Conservation (phyloP, 2,329 filamentous ascomycete species). For the Fusarium sp. region DNA sequence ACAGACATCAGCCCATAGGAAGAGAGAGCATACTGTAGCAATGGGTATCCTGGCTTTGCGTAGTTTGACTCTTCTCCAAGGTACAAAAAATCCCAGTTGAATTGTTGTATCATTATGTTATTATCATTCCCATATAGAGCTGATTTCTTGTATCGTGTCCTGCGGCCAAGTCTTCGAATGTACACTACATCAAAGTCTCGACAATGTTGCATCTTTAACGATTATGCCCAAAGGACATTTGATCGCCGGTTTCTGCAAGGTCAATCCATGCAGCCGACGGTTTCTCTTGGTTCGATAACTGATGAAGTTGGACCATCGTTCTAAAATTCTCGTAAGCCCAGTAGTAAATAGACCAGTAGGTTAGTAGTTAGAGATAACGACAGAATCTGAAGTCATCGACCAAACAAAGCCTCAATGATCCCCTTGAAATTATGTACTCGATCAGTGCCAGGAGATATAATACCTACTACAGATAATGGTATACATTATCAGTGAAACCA, state of each 20-base stretch:
- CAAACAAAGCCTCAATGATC: background rate
- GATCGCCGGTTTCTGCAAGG: background rate
- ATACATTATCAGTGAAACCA: background rate
- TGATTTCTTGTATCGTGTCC: background rate
- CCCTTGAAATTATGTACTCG: background rate
- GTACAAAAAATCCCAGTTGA: background rate
- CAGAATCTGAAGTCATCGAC: background rate
- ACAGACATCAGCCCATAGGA: slow-evolving; percentile 4
- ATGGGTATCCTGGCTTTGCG: background rate
- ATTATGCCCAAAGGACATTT: background rate
- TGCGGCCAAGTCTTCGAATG: background rate
- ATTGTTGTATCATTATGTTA: background rate
- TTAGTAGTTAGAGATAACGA: background rate
- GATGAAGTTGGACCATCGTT: background rate
- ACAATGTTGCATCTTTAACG: background rate
- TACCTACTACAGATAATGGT: no score
- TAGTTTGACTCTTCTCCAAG: background rate
- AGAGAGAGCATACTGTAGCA: background rate
- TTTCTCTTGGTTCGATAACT: background rate
- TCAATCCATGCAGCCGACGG: background rate
- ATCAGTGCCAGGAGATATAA: no score
- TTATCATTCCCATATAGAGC: background rate
- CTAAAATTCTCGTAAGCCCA: background rate
- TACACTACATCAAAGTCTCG: background rate
- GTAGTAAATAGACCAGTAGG: background rate